Percentiles rank a stretch among this genome's conserved stretches.
Evolutionary conservation across 768 basidiomycete genomes (phyloP).

Genomic region (Pholiota molesta): DNA sequence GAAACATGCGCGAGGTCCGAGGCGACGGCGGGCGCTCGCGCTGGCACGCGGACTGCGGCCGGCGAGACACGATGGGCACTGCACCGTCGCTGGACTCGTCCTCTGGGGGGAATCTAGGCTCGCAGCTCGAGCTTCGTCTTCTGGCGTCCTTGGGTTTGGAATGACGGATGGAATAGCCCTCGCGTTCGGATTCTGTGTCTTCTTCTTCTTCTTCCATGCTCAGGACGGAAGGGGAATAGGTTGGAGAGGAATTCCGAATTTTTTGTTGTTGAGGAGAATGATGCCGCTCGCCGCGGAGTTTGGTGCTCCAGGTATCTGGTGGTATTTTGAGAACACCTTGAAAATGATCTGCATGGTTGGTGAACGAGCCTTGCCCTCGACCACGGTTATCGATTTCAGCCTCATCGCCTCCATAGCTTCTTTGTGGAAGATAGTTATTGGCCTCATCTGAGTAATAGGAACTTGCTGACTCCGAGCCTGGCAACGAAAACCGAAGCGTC

Average conservation of each 20-base stretch:
- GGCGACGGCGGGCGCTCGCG: conserved; percentile 11
- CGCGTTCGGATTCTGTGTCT: conserved; percentile 23
- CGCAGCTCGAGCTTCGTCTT: conserved; percentile 27
- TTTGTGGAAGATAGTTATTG: conserved; percentile 5
- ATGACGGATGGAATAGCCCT: conserved; percentile 21
- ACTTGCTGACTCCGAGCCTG: conserved; percentile 28
- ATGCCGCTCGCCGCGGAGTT: neutral
- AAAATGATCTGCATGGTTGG: neutral
- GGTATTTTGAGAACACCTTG: neutral
- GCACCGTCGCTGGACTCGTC: conserved; percentile 18
- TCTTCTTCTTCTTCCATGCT: conserved; percentile 13
- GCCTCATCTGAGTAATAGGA: conserved; percentile 28
- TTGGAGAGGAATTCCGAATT: conserved; percentile 2
- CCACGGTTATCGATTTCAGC: neutral
- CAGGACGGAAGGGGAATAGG: neutral
- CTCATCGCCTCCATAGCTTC: neutral
- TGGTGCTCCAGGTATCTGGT: neutral
- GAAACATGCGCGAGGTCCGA: conserved; percentile 15
- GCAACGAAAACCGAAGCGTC: conserved; percentile 30
- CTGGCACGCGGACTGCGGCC: conserved; percentile 17
- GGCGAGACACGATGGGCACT: conserved; percentile 15
- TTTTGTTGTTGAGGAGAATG: neutral
- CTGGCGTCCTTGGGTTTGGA: conserved; percentile 17
- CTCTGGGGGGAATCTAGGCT: conserved; percentile 23
- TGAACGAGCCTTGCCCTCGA: neutral